Conservation (phyloP, 2,329 filamentous ascomycete species). For the Sphaerulina musiva region DNA sequence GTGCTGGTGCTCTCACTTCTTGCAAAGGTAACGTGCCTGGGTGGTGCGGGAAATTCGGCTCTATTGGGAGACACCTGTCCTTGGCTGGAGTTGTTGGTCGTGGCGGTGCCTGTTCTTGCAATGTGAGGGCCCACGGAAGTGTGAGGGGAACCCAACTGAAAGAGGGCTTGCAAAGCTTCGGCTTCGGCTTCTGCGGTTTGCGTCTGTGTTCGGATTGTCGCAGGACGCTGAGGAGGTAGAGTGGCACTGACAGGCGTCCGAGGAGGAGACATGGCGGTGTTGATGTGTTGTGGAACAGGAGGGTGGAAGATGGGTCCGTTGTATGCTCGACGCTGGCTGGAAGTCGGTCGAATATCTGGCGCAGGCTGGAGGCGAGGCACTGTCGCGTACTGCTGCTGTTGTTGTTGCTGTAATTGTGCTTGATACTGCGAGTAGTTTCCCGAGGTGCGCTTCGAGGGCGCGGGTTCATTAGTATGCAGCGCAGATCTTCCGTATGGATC, state of each 20-base stretch:
- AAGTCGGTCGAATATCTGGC: conserved; percentile 28
- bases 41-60: conserved; percentile 20
- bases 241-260: conserved; percentile 29
- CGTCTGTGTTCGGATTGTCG: conserved; percentile 61
- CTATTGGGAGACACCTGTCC: conserved; percentile 24
- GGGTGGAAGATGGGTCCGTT: conserved; percentile 7
- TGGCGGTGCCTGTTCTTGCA: conserved; percentile 16
- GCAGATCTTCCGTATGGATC: conserved; percentile 20
- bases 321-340: conserved; percentile 12
- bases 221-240: conserved; percentile 28
- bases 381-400: conserved; percentile 4
- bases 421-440: conserved; percentile 23
- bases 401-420: conserved; percentile 12
- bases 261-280: conserved; percentile 29
- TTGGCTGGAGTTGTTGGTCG: conserved; percentile 11
- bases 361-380: conserved; percentile 25
- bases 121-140: conserved; percentile 34
- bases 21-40: conserved; percentile 25
- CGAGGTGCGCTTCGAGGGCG: conserved; percentile 31
- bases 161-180: conserved; percentile 70
- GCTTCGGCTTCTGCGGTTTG: conserved; percentile 65
- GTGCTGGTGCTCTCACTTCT: conserved; percentile 25
- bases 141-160: conserved; percentile 62
- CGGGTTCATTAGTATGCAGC: conserved; percentile 19
- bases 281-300: conserved; percentile 6